Base-by-base conservation (phyloP, 257 asterid species). In the Scutellaria galericulata region DNA sequence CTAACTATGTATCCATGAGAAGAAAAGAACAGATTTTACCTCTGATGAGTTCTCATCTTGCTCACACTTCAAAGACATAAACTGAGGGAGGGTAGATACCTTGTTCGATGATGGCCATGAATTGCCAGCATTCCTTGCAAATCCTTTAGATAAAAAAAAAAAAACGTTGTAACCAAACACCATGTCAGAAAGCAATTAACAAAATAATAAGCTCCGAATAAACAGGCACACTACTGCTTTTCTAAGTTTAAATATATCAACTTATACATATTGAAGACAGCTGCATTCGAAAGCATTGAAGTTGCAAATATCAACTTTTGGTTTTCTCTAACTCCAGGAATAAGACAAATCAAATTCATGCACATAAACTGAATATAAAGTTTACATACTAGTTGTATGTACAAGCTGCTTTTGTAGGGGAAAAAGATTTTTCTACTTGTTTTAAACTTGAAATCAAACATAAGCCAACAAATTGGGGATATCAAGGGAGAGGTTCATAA, bases 61-160 rank as follows among this genome's bases (percentile, higher is more conserved):
- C 62, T 78, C 82, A 73, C 84, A 64, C 68, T 80, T 83, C 41
- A 82, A 74, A 54, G 85, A 41, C 86, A 78, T 80, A 70, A 84
- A 83, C 66, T 83, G 81, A 59, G 89, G 89, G 62, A 81, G 78
- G 11, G 80, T 70, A 66, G 89, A 71, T 48, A 60, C 87, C 89
- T 85, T 86, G 64, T 79, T 82, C 9, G 85, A 69, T 55, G 74
- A 65, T 0, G 69, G 68, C 95, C 91, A 84, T 9, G 84, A 78
- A 67, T 79, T 76, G 40, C 89, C 88, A 8, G 86, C 74, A 73
- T 66, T 65, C 77, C 74, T 78, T 37, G 76, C 73, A 14, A 63
- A 83, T 66, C 77, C 91, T 85, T 55, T 7, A 35, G 70, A 46
- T 71, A 0, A 31, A 14, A 39, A 47, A 0, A 31, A 14, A 39